phyloP scores from a whole-genome alignment of 1,284 basidiomycete species.

The Xerocomus tenax region DNA sequence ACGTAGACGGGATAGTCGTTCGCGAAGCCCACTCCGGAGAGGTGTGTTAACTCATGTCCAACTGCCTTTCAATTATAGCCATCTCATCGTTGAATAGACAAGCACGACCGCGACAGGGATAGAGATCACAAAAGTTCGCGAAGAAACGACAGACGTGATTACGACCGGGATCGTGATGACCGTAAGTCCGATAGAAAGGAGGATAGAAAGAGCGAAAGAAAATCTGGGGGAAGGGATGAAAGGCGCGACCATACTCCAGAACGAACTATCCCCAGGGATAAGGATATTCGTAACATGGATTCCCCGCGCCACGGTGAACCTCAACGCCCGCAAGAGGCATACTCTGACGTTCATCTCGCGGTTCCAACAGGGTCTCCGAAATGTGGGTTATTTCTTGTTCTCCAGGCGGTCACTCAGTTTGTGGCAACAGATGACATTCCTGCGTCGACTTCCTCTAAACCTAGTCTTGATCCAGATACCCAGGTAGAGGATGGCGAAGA shows the following conservation, averaged over 20 bases:
- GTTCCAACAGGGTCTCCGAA: slow-evolving; percentile 18
- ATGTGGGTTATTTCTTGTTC: slow-evolving; percentile 19
- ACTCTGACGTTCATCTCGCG: slow-evolving; percentile 14
- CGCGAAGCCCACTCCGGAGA: slow-evolving; percentile 54
- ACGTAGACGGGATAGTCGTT: slow-evolving; percentile 53
- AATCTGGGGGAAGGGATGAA: slow-evolving; percentile 19
- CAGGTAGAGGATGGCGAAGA: slow-evolving; percentile 53
- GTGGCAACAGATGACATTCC: slow-evolving; percentile 8
- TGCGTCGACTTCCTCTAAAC: slow-evolving; percentile 22
- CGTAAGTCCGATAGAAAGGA: slow-evolving; percentile 33
- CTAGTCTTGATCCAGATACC: slow-evolving; percentile 37
- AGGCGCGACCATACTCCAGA: slow-evolving; percentile 21
- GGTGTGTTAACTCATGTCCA: slow-evolving; percentile 17
- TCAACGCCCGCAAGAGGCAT: slow-evolving; percentile 18
- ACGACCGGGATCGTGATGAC: slow-evolving; percentile 35
- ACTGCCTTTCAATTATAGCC: neutral
- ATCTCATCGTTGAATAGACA: slow-evolving; percentile 22
- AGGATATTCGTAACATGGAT: slow-evolving; percentile 21
- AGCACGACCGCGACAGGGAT: slow-evolving; percentile 27
- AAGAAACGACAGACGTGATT: slow-evolving; percentile 32
- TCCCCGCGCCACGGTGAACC: slow-evolving; percentile 18
- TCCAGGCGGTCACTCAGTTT: slow-evolving; percentile 5
- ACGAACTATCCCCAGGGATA: slow-evolving; percentile 20
- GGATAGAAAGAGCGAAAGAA: slow-evolving; percentile 25
- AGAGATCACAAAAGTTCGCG: slow-evolving; percentile 37